Conservation (phyloP, 805 yeast genomes). For the Ogataea dorogensis region DNA sequence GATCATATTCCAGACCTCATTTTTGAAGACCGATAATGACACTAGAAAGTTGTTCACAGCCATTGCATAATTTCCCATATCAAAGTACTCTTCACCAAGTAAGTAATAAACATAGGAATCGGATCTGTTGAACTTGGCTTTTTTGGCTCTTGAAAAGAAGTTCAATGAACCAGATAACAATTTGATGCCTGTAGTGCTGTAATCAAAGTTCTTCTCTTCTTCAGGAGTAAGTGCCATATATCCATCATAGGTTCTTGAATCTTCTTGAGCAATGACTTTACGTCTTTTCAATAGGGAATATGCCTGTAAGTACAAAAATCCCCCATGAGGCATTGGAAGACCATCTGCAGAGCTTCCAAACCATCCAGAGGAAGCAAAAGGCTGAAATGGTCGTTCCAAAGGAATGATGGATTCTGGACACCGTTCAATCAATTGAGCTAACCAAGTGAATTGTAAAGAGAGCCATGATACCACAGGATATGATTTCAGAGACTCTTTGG, state of each 20-base stretch:
- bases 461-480: conserved; percentile 49
- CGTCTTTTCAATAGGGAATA: conserved; percentile 33
- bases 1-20: conserved; percentile 42
- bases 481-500: conserved; percentile 27
- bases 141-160: conserved; percentile 36
- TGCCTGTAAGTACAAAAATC: conserved; percentile 42
- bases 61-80: conserved; percentile 34
- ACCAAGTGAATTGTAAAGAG: conserved; percentile 61
- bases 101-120: conserved; percentile 46
- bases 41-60: conserved; percentile 43
- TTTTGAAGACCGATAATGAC: conserved; percentile 36
- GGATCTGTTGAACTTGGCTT: conserved; percentile 37
- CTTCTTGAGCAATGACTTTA: conserved; percentile 17
- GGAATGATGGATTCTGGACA: conserved; percentile 46
- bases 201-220: conserved; percentile 24
- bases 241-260: conserved; percentile 20
- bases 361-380: conserved; percentile 31
- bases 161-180: conserved; percentile 38
- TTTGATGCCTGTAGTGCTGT: conserved; percentile 23
- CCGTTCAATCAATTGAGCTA: conserved; percentile 55
- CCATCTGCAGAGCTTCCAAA: conserved; percentile 20
- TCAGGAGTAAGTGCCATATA: conserved; percentile 29
- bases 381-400: conserved; percentile 32
- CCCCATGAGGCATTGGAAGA: conserved; percentile 42
- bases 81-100: conserved; percentile 48